Conservation (phyloP, 805 yeast genomes). For the Wickerhamiella slavikovae region DNA sequence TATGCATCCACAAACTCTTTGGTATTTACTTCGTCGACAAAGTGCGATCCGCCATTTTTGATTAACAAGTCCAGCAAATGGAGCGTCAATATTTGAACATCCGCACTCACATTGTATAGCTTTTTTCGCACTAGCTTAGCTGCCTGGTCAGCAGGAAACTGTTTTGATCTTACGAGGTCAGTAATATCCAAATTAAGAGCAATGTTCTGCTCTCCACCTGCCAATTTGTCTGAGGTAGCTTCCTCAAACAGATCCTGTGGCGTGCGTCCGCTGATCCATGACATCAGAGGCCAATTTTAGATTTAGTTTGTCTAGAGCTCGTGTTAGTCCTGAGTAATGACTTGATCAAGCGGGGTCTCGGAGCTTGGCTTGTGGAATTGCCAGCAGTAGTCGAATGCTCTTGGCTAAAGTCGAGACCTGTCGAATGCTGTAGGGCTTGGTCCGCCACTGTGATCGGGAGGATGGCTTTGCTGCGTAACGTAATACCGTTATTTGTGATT, state of each 20-base stretch:
- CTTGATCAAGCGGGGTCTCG: no score
- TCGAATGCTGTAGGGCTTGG: no score
- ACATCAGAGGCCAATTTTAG: constrained; percentile 7
- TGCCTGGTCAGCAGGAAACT: constrained; percentile 58
- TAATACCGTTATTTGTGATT: no score
- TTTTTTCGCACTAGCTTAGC: constrained; percentile 71
- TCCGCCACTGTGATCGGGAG: no score
- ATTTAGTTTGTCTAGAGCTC: background rate
- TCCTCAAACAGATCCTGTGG: constrained; percentile 37
- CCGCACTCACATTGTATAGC: constrained; percentile 54
- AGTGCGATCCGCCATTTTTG: constrained; percentile 82
- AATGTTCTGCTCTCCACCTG: constrained; percentile 69
- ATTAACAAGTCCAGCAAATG: constrained; percentile 70
- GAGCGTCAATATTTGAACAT: constrained; percentile 53
- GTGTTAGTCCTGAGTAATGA: no score
- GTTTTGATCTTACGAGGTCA: constrained; percentile 67
- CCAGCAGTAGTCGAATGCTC: no score
- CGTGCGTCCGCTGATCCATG: constrained; percentile 19
- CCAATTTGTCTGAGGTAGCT: constrained; percentile 80
- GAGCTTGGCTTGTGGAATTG: no score
- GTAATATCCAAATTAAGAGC: constrained; percentile 63
- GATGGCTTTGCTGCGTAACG: no score
- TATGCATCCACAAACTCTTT: constrained; percentile 74
- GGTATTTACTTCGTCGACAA: constrained; percentile 55
- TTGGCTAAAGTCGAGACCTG: no score